A percentile compares a stretch with the other conserved stretches of the same genome.
Conservation (phyloP, 495 filamentous ascomycete species). For the Penicillium chermesinum region DNA sequence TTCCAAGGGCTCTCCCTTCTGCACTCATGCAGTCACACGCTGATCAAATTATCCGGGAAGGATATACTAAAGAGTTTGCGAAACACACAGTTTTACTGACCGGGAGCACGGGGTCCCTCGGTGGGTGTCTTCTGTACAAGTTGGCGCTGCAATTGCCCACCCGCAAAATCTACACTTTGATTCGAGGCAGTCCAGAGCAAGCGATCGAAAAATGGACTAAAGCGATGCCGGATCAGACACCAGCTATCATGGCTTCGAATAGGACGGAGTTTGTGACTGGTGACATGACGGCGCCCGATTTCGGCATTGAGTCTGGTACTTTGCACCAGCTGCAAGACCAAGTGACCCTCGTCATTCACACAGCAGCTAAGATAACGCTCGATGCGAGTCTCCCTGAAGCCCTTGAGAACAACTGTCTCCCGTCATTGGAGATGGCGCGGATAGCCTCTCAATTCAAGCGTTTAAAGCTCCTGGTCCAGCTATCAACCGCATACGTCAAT, state of each 20-base stretch:
- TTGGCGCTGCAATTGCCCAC: slow-evolving; percentile 32
- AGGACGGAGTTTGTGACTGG: slow-evolving; percentile 32
- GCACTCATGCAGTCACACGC: slow-evolving; percentile 11
- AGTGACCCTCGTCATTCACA: slow-evolving; percentile 35
- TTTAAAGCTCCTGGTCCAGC: slow-evolving; percentile 32
- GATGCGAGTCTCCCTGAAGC: slow-evolving; percentile 28
- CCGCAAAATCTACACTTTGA: slow-evolving; percentile 28
- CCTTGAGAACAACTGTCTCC: slow-evolving; percentile 35
- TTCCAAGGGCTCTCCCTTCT: too few species aligned
- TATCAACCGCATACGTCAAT: slow-evolving; percentile 34
- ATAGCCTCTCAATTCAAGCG: slow-evolving; percentile 26
- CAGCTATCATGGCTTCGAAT: slow-evolving; percentile 23
- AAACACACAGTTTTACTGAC: slow-evolving; percentile 33
- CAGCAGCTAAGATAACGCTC: slow-evolving; percentile 34
- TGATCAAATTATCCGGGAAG: slow-evolving; percentile 22
- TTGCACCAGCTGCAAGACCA: slow-evolving; percentile 20
- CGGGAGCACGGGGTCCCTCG: slow-evolving; percentile 34
- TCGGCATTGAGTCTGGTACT: slow-evolving; percentile 20
- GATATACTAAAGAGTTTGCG: slow-evolving; percentile 28
- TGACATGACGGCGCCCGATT: slow-evolving; percentile 25
- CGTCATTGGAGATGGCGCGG: slow-evolving; percentile 29
- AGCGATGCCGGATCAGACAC: slow-evolving; percentile 29
- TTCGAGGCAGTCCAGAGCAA: slow-evolving; percentile 20
- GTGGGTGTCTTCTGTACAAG: slow-evolving; percentile 37
- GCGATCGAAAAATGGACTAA: slow-evolving; percentile 31